A percentile compares a stretch with the other conserved stretches of the same genome.
phyloP scores from a whole-genome alignment of 176 grass and related monocot species.

The Phoenix dactylifera region DNA sequence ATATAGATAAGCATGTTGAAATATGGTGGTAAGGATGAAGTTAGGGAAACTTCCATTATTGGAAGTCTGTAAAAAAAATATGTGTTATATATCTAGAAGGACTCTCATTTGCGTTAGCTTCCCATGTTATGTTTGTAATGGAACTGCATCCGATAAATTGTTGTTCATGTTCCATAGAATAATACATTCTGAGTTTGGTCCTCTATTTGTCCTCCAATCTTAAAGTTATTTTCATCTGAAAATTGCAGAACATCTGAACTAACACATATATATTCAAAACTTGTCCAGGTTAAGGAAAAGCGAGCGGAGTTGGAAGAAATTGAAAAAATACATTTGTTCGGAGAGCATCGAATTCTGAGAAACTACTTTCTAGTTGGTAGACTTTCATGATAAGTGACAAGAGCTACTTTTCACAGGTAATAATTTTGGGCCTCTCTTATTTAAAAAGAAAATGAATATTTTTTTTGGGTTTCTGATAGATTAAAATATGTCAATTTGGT shows the following conservation, averaged over 20 bases:
- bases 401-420: conserved; percentile 96
- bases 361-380: conserved; percentile 94
- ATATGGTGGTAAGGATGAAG: no score
- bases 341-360: conserved; percentile 79
- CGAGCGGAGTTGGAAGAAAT: conserved; percentile 72
- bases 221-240: no score
- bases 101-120: no score
- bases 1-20: no score
- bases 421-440: conserved; percentile 9
- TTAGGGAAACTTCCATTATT: no score
- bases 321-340: conserved; percentile 82
- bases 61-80: no score
- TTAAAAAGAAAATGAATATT: not conserved
- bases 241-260: no score
- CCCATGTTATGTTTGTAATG: no score
- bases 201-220: not conserved
- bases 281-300: conserved; percentile 64
- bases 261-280: conserved; percentile 2
- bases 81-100: no score
- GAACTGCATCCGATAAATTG: no score
- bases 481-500: conserved; percentile 1
- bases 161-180: no score
- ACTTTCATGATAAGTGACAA: conserved; percentile 99
- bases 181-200: no score
- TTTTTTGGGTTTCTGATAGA: conserved; percentile 1